A percentile compares a stretch with the other conserved stretches of the same genome.
phyloP scores from a whole-genome alignment of 768 basidiomycete species.

The Imleria badia region DNA sequence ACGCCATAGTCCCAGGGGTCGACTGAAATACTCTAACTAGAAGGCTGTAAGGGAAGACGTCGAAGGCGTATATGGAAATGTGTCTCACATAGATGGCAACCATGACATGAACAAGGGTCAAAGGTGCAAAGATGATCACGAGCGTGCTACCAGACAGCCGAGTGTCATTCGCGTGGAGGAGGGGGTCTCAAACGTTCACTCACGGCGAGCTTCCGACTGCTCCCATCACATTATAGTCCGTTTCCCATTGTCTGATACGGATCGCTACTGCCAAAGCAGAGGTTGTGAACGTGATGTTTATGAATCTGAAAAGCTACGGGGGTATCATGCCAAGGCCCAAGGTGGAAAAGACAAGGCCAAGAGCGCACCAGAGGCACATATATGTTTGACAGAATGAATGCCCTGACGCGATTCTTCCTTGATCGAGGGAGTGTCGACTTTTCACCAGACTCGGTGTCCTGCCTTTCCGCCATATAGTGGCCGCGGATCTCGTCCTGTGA shows the following conservation, averaged over 20 bases:
- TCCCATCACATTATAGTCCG: conserved; percentile 52
- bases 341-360: neutral
- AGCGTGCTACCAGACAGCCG: conserved; percentile 50
- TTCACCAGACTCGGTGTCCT: conserved; percentile 31
- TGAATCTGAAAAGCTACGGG: conserved; percentile 73
- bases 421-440: conserved; percentile 29
- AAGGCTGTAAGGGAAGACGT: conserved; percentile 15
- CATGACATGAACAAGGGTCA: conserved; percentile 85
- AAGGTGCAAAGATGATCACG: conserved; percentile 81
- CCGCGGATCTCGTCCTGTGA: conserved; percentile 7
- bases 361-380: conserved; percentile 75
- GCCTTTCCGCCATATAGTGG: conserved; percentile 20
- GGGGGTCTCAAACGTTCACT: conserved; percentile 24
- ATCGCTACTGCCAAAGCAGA: conserved; percentile 79
- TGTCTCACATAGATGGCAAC: conserved; percentile 75
- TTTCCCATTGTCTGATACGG: conserved; percentile 63
- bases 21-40: conserved; percentile 90
- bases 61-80: conserved; percentile 5
- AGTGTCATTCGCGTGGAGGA: neutral
- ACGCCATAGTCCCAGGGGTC: conserved; percentile 88
- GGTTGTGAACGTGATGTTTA: conserved; percentile 81
- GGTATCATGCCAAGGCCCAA: conserved; percentile 8
- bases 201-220: conserved; percentile 82
- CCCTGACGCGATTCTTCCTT: conserved; percentile 51
- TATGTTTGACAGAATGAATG: conserved; percentile 69